A percentile compares a stretch with the other conserved stretches of the same genome.
Conservation (phyloP, 345 rosid genomes). For the Eucalyptus globulus region DNA sequence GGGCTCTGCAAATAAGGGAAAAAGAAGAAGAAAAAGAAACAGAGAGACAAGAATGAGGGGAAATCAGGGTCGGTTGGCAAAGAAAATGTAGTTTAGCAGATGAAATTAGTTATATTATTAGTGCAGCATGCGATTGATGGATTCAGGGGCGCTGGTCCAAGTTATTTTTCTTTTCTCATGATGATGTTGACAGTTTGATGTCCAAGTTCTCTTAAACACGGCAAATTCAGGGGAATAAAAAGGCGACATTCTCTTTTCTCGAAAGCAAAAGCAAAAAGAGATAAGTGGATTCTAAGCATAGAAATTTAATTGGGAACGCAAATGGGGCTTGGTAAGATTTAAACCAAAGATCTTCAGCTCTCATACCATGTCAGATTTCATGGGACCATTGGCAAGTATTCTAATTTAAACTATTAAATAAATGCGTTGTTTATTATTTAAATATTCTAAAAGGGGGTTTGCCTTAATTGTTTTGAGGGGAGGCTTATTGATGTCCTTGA, state of each 20-base stretch:
- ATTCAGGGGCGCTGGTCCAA: not conserved
- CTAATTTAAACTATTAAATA: too few relatives aligned
- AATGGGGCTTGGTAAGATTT: not conserved
- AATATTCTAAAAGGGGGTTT: not conserved
- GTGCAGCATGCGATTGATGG: not conserved
- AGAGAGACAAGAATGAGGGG: not conserved
- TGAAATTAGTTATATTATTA: not conserved
- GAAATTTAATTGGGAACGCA: not conserved
- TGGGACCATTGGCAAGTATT: too few relatives aligned
- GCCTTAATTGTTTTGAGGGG: slow-evolving; percentile 80
- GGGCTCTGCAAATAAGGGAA: slow-evolving; percentile 46
- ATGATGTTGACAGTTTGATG: not conserved
- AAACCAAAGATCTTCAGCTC: not conserved
- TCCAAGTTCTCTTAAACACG: not conserved
- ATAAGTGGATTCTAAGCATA: not conserved
- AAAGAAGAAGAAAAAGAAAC: not conserved
- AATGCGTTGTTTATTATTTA: too few relatives aligned
- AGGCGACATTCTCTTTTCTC: too few relatives aligned
- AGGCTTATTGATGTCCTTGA: slow-evolving; percentile 74
- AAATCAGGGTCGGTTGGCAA: too few relatives aligned
- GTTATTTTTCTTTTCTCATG: not conserved
- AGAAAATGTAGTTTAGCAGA: not conserved
- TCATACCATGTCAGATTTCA: too few relatives aligned
- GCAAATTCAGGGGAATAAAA: not conserved
- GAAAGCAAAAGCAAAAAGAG: not conserved